Conservation (phyloP, 139 green algal genomes). For the Coccomyxa sp. region DNA sequence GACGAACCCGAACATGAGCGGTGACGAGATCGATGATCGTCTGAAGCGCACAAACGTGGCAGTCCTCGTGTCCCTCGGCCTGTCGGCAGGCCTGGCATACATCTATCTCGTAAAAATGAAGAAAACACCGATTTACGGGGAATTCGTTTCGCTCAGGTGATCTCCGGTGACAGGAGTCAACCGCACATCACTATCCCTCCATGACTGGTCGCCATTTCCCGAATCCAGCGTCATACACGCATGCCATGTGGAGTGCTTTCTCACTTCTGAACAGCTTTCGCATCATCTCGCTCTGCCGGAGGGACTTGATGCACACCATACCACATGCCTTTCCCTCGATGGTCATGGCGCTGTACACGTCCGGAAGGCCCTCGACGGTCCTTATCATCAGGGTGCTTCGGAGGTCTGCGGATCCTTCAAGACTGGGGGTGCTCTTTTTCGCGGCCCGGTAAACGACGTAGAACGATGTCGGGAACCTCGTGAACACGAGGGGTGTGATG, state of each 20-base stretch:
- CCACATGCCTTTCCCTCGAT: not conserved
- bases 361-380: not conserved
- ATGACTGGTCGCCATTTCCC: not conserved
- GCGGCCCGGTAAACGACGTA: not conserved
- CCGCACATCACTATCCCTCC: not conserved
- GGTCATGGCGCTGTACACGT: not conserved
- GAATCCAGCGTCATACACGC: not conserved
- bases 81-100: not conserved
- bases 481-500: not conserved
- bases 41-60: not conserved
- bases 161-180: not conserved
- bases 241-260: not conserved
- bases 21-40: not conserved
- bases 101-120: not conserved
- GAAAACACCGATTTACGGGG: not conserved
- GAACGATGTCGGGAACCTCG: not conserved
- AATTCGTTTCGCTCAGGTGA: not conserved
- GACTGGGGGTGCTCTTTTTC: not conserved
- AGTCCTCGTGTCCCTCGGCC: not conserved
- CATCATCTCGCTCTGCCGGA: not conserved
- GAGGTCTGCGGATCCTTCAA: not conserved
- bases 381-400: not conserved
- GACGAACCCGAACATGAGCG: not conserved
- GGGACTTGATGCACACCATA: not conserved
- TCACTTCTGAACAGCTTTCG: constrained; percentile 1